Conservation (phyloP, 306 rosid species). For the Crataegus laevigata region DNA sequence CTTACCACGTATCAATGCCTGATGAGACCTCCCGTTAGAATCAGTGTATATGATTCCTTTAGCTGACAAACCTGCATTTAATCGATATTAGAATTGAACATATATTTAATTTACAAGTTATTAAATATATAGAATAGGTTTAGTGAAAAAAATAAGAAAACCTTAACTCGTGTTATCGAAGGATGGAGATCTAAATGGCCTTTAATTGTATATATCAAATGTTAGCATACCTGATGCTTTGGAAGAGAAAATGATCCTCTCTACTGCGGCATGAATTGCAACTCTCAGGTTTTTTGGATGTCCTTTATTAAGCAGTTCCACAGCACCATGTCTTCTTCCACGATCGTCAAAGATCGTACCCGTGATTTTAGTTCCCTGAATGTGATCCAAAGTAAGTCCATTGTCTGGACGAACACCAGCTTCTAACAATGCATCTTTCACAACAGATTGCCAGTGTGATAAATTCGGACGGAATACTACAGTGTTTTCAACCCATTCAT, state of each 20-base stretch:
- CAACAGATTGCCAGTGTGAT: background rate
- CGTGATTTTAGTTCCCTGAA: background rate
- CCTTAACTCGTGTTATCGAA: no score
- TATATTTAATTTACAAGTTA: no score
- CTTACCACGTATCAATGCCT: background rate
- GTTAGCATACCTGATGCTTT: no score
- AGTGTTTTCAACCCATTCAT: background rate
- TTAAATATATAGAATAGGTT: no score
- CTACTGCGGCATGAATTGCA: no score
- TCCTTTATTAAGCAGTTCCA: background rate
- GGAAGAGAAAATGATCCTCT: no score
- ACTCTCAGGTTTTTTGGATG: background rate
- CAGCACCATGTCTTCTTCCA: background rate
- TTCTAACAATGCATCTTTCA: background rate
- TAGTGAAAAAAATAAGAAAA: no score
- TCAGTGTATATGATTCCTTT: background rate
- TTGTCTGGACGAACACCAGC: background rate
- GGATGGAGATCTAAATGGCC: no score
- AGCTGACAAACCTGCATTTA: no score
- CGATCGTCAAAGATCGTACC: background rate
- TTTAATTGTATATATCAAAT: no score
- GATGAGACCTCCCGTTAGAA: slow-evolving; percentile 1
- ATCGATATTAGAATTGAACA: no score
- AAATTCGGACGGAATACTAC: background rate
- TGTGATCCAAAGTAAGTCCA: background rate